phyloP scores from a whole-genome alignment of 78 protist species.

The Isochrysis galbana region DNA sequence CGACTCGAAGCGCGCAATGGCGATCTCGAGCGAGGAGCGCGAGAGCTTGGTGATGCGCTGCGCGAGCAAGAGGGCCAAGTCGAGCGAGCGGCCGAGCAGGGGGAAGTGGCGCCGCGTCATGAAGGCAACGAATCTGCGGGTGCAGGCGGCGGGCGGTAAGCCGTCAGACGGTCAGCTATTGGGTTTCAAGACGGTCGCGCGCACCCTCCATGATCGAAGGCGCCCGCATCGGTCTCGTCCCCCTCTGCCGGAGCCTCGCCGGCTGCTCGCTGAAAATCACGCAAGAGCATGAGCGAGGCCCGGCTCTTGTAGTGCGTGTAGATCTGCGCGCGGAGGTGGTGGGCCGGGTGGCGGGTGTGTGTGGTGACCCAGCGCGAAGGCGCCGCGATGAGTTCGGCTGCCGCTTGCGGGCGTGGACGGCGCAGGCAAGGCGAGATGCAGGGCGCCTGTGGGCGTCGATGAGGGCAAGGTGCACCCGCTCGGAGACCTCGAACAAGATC shows the following conservation, averaged over 20 bases:
- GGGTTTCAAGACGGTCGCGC: no score
- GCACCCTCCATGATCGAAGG: no score
- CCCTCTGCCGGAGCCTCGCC: no score
- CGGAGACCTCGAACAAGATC: conserved; percentile 9
- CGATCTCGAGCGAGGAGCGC: conserved; percentile 64
- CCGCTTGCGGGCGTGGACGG: background rate
- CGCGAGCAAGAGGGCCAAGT: conserved; percentile 61
- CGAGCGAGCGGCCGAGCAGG: conserved; percentile 77
- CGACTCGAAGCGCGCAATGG: conserved; percentile 75
- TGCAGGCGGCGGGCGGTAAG: no score
- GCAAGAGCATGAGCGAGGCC: conserved; percentile 43
- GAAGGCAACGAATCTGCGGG: background rate
- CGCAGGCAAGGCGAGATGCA: no score
- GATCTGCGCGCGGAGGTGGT: conserved; percentile 64
- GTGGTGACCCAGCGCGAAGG: background rate
- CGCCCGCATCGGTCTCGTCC: no score
- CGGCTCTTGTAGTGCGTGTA: conserved; percentile 68
- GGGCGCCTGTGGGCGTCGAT: no score
- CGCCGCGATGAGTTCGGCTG: background rate
- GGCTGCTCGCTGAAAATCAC: no score
- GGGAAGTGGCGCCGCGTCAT: background rate
- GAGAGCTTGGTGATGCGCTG: conserved; percentile 72
- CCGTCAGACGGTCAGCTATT: no score
- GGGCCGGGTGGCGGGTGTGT: conserved; percentile 43
- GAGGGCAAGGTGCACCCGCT: no score